Conservation (phyloP, 2,329 filamentous ascomycete species). For the Aspergillus calidoustus region DNA sequence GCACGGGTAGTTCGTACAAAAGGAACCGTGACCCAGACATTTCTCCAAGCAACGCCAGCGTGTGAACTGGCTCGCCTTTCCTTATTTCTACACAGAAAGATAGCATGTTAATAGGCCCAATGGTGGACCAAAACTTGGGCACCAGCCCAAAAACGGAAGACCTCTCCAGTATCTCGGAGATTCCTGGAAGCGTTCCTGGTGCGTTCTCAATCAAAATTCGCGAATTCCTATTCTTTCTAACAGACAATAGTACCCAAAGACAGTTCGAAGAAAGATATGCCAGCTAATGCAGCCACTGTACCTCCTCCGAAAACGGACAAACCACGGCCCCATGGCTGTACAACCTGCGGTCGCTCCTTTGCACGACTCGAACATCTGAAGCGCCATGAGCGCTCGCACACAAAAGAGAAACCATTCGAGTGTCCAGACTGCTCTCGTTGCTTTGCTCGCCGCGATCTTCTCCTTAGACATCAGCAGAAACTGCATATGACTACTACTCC, state of each 20-base stretch:
- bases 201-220: conserved; percentile 20
- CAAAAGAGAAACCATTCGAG: conserved; percentile 98
- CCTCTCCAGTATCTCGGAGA: conserved; percentile 48
- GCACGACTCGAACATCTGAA: conserved; percentile 95
- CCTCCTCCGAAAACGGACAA: conserved; percentile 96
- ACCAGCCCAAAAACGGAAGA: conserved; percentile 43
- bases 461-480: conserved; percentile 97
- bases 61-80: conserved; percentile 1
- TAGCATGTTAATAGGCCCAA: conserved; percentile 43
- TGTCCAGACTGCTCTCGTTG: conserved; percentile 93
- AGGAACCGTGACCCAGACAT: not conserved
- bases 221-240: conserved; percentile 29
- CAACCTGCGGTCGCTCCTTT: conserved; percentile 88
- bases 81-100: conserved; percentile 7
- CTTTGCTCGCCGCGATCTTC: conserved; percentile 89
- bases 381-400: conserved; percentile 96
- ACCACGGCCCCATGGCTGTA: conserved; percentile 91
- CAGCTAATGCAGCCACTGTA: conserved; percentile 37
- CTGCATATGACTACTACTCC: conserved; percentile 91
- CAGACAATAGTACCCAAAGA: conserved; percentile 30
- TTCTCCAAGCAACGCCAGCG: not conserved
- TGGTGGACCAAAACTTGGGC: conserved; percentile 43
- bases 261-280: conserved; percentile 33
- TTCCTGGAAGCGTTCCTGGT: conserved; percentile 45
- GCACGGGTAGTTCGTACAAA: not conserved